These are phyloP conservation scores for Fusarium nurragi DNA, from an alignment of 2,329 filamentous ascomycete species.

Conservation along the genomic window DNA sequence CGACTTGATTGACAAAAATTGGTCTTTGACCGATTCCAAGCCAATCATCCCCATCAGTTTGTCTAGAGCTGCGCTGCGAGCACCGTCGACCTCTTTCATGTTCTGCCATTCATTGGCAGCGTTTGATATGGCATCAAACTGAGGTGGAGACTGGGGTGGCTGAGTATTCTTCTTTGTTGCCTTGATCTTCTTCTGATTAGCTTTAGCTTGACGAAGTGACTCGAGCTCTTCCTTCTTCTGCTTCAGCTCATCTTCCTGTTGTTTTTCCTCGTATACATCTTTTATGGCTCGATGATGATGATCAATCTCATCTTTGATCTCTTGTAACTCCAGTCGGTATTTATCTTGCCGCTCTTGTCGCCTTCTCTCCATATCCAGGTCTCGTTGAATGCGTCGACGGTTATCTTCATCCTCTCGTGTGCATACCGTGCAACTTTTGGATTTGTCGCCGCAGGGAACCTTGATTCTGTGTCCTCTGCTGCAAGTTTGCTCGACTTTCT, in stretches of 20 bases:
- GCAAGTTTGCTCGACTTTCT: conserved; percentile 58
- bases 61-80: conserved; percentile 65
- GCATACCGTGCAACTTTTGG: conserved; percentile 61
- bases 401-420: conserved; percentile 57
- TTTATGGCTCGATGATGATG: conserved; percentile 56
- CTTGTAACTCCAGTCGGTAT: conserved; percentile 57
- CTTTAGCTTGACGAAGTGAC: conserved; percentile 49
- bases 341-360: conserved; percentile 55
- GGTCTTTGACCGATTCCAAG: conserved; percentile 72
- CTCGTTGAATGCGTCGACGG: conserved; percentile 55
- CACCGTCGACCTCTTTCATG: conserved; percentile 64
- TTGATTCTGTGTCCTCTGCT: conserved; percentile 59
- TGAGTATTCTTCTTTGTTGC: background rate
- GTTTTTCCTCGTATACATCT: conserved; percentile 55
- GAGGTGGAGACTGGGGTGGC: background rate
- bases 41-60: conserved; percentile 76
- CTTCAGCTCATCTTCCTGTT: conserved; percentile 55
- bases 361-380: conserved; percentile 61
- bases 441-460: conserved; percentile 56
- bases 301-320: conserved; percentile 64
- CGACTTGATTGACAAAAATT: conserved; percentile 70
- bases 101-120: conserved; percentile 66
- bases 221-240: conserved; percentile 59
- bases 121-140: background rate
- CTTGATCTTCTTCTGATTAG: conserved; percentile 29